These are phyloP conservation scores for Fusarium torulosum DNA, from an alignment of 2,329 filamentous ascomycete species.

Conservation along the genomic window DNA sequence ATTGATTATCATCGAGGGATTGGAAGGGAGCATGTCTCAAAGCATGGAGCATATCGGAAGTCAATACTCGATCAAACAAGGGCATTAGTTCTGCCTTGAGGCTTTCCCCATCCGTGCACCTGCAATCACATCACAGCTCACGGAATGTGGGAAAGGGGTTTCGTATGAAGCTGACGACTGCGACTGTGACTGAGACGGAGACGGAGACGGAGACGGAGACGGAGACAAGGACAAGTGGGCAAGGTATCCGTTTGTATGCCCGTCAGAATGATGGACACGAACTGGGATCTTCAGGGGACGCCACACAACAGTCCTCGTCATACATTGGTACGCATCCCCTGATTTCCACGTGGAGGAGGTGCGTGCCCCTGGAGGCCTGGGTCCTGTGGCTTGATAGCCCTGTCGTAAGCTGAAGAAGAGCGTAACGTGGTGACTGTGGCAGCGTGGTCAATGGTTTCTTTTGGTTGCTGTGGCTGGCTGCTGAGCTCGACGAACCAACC, in stretches of 20 bases:
- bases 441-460: background rate
- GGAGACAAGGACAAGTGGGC: background rate
- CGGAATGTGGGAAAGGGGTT: slow-evolving; percentile 35
- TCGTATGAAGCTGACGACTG: slow-evolving; percentile 35
- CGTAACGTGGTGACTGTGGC: background rate
- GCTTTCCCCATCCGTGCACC: slow-evolving; percentile 41
- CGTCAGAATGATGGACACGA: slow-evolving; percentile 33
- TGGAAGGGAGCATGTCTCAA: slow-evolving; percentile 22
- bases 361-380: slow-evolving; percentile 22
- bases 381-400: slow-evolving; percentile 37
- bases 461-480: slow-evolving; percentile 31
- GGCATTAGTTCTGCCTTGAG: slow-evolving; percentile 13
- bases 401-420: slow-evolving; percentile 18
- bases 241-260: slow-evolving; percentile 21
- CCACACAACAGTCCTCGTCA: slow-evolving; percentile 30
- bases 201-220: background rate
- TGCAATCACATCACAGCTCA: slow-evolving; percentile 22
- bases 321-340: slow-evolving; percentile 18
- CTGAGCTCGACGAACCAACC: slow-evolving; percentile 15
- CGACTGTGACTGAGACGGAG: slow-evolving; percentile 28
- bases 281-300: slow-evolving; percentile 43
- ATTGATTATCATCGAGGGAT: slow-evolving; percentile 8
- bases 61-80: slow-evolving; percentile 14
- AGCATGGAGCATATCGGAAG: slow-evolving; percentile 24
- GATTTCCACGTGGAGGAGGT: slow-evolving; percentile 36